Evolutionary conservation across 163 green algal species (phyloP).

Genomic region (Chlorella variabilis): DNA sequence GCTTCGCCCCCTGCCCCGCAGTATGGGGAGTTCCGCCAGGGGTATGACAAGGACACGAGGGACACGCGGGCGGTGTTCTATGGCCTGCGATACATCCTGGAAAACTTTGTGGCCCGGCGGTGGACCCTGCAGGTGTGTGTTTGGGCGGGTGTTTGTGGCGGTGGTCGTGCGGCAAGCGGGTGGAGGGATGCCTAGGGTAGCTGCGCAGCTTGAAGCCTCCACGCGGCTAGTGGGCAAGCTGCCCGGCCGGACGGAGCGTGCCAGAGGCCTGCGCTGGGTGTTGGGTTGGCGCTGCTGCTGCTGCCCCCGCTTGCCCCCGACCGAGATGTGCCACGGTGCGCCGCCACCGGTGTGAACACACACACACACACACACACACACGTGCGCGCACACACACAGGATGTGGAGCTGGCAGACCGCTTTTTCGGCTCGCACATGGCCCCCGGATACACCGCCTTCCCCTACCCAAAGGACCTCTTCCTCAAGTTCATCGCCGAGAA

Average conservation of each 20-base stretch:
- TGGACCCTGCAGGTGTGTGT: constrained; percentile 80
- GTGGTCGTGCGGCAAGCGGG: not conserved
- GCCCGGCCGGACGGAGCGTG: no score
- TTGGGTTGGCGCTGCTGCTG: no score
- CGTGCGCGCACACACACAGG: no score
- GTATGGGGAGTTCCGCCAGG: constrained; percentile 90
- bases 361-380: no score
- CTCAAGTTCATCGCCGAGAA: constrained; percentile 86
- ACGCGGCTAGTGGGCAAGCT: no score
- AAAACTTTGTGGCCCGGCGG: constrained; percentile 76
- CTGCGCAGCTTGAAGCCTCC: no score
- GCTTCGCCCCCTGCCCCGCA: constrained; percentile 38
- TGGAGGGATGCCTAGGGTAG: no score
- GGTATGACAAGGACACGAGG: constrained; percentile 75
- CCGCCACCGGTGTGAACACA: no score
- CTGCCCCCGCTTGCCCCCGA: no score
- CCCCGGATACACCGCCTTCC: constrained; percentile 67
- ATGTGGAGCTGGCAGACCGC: constrained; percentile 78
- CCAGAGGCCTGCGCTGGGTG: no score
- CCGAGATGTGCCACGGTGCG: no score
- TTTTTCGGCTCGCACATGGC: constrained; percentile 87
- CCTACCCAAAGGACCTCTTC: constrained; percentile 85
- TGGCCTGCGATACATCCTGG: constrained; percentile 87
- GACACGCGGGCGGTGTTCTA: constrained; percentile 84
- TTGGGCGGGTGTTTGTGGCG: not conserved